A percentile compares a stretch with the other conserved stretches of the same genome.
These are phyloP conservation scores for Pythium chondricola DNA, from an alignment of 352 stramenopile species.

Conservation along the genomic window DNA sequence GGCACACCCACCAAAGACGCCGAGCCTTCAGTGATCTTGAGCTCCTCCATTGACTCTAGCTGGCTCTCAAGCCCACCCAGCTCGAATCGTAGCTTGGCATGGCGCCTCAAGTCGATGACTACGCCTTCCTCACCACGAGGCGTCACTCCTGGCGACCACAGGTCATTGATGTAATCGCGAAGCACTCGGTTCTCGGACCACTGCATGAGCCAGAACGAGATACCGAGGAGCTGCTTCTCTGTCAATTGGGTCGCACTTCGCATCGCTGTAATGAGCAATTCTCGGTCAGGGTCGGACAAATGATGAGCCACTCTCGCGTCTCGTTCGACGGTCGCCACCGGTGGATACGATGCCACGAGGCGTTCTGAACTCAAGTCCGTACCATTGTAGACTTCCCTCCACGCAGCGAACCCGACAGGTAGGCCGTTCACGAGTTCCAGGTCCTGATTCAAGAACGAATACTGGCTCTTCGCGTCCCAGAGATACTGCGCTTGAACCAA, in stretches of 20 bases:
- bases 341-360: constrained; percentile 32
- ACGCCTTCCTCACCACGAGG: constrained; percentile 22
- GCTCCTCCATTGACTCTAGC: too few relatives aligned
- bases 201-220: constrained; percentile 43
- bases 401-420: constrained; percentile 43
- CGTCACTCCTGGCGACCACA: constrained; percentile 44
- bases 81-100: neutral
- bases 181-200: constrained; percentile 41
- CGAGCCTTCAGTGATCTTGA: neutral
- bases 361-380: constrained; percentile 45
- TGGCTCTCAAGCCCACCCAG: too few relatives aligned
- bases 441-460: constrained; percentile 31
- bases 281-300: constrained; percentile 19
- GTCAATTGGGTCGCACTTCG: constrained; percentile 22
- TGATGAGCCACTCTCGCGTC: constrained; percentile 15
- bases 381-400: constrained; percentile 54
- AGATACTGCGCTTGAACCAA: constrained; percentile 34
- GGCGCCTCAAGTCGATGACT: constrained; percentile 2
- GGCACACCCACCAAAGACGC: constrained; percentile 8
- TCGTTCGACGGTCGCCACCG: constrained; percentile 14
- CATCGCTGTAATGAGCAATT: constrained; percentile 25
- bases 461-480: constrained; percentile 31
- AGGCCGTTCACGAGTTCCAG: constrained; percentile 17
- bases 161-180: constrained; percentile 31
- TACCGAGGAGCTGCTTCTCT: constrained; percentile 29